A percentile compares a stretch with the other conserved stretches of the same genome.
Conservation (phyloP, 345 rosid species). For the Salix purpurea region DNA sequence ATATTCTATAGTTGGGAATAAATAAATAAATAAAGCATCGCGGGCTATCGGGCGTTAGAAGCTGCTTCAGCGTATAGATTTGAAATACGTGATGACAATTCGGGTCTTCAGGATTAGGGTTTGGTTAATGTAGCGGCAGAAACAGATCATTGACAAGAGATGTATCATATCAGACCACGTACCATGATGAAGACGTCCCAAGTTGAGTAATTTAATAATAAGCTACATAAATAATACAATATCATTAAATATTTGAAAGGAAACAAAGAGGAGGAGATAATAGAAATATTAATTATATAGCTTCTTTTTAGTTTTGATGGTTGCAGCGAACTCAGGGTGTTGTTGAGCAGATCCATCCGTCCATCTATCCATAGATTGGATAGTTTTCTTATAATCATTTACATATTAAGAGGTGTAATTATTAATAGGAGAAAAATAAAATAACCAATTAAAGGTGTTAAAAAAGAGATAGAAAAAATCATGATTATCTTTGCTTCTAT, state of each 20-base stretch:
- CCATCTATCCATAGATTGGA: neutral
- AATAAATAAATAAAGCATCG: neutral
- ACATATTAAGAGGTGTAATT: too few species aligned
- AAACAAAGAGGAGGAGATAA: neutral
- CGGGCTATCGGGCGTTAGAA: neutral
- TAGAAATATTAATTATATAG: neutral
- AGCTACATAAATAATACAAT: neutral
- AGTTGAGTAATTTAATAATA: neutral
- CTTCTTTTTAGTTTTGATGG: conserved; percentile 37
- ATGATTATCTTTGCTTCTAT: conserved; percentile 5
- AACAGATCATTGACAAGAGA: neutral
- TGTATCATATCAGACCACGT: neutral
- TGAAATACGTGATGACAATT: conserved; percentile 13
- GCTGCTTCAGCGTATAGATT: conserved; percentile 1
- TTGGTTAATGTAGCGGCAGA: conserved; percentile 21
- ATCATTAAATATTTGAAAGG: neutral
- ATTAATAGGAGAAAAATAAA: too few species aligned
- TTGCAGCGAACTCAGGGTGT: conserved; percentile 46
- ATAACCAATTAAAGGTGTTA: too few species aligned
- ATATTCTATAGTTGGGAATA: neutral
- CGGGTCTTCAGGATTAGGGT: conserved; percentile 25
- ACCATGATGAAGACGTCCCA: conserved; percentile 8
- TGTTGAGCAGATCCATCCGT: conserved; percentile 56
- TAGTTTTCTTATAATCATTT: neutral
- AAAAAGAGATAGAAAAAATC: too few species aligned